A percentile compares a stretch with the other conserved stretches of the same genome.
phyloP scores from a whole-genome alignment of 495 filamentous ascomycete species.

The Achaetomiella virescens region DNA sequence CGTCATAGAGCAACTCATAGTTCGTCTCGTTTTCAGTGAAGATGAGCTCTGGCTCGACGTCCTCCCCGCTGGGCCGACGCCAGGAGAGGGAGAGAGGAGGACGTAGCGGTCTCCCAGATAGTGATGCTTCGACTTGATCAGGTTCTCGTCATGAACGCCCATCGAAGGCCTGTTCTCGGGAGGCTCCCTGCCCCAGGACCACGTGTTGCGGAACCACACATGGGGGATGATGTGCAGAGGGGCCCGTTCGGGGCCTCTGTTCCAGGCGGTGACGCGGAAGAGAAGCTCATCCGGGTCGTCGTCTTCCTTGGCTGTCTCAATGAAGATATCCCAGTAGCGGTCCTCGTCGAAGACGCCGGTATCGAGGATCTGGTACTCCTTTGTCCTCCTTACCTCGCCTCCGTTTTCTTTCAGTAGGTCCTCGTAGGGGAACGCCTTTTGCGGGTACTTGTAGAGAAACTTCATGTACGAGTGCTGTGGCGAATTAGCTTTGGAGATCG shows the following conservation, averaged over 20 bases:
- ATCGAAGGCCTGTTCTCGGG: conserved; percentile 70
- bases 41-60: conserved; percentile 74
- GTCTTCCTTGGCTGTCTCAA: conserved; percentile 89
- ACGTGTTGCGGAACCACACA: conserved; percentile 95
- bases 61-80: conserved; percentile 68
- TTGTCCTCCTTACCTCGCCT: conserved; percentile 63
- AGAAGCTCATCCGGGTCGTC: conserved; percentile 84
- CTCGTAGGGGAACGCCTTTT: conserved; percentile 85
- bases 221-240: conserved; percentile 91
- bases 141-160: conserved; percentile 53
- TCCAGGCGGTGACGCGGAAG: conserved; percentile 94
- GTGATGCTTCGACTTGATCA: conserved; percentile 66
- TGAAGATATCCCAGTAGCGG: conserved; percentile 93
- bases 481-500: conserved; percentile 10
- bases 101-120: conserved; percentile 77
- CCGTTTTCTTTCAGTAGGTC: conserved; percentile 77
- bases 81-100: conserved; percentile 83
- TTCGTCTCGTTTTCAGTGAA: conserved; percentile 98
- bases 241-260: conserved; percentile 83
- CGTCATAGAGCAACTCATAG: conserved; percentile 64
- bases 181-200: conserved; percentile 80
- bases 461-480: conserved; percentile 96
- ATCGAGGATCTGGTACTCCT: conserved; percentile 87
- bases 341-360: conserved; percentile 89
- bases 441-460: conserved; percentile 94